Evolutionary conservation across 345 rosid species (phyloP).

Genomic region (Populus euphratica): DNA sequence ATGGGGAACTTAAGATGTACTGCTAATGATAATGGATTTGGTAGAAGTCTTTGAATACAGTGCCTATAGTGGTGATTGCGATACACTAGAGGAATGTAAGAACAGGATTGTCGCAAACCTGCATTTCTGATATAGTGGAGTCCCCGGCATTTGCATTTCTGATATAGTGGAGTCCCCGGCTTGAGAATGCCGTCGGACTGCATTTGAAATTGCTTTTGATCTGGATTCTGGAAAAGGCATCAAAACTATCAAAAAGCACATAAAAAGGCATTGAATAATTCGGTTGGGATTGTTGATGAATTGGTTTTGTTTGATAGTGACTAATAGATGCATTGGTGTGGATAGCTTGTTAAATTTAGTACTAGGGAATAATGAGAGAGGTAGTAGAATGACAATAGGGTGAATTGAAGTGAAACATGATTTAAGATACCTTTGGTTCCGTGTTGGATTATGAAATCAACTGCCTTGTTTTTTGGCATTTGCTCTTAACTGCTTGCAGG

Average conservation of each 20-base stretch:
- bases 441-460: not conserved
- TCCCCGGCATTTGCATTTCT: not conserved
- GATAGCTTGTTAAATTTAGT: not conserved
- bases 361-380: not conserved
- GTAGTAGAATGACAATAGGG: not conserved
- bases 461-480: not conserved
- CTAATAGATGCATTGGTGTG: not conserved
- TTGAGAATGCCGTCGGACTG: not conserved
- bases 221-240: not conserved
- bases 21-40: not conserved
- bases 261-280: not conserved
- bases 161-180: not conserved
- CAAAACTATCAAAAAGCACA: not conserved
- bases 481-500: slow-evolving; percentile 42
- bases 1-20: not conserved
- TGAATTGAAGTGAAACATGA: not conserved
- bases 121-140: not conserved
- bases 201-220: not conserved
- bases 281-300: not conserved
- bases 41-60: not conserved
- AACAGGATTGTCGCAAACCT: not conserved
- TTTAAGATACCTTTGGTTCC: not conserved
- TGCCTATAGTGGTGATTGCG: not conserved
- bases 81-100: not conserved
- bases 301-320: not conserved